These are phyloP conservation scores for Leishmania tropica DNA, from an alignment of 208 protist genomes.

Conservation along the genomic window DNA sequence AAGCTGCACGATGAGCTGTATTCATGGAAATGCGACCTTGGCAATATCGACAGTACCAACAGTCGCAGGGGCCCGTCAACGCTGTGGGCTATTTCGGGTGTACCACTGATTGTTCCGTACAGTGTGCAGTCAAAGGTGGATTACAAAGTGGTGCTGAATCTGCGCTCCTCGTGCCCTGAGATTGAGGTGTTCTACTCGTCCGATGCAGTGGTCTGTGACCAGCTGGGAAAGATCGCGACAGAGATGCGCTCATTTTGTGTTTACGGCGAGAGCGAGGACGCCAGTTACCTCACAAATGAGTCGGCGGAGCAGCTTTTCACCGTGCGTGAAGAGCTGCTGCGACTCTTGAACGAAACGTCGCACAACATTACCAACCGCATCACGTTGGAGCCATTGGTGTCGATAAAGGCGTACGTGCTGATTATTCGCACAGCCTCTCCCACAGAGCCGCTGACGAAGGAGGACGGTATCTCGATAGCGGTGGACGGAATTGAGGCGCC, in stretches of 20 bases:
- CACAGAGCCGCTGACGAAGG: conserved; percentile 72
- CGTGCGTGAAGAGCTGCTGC: conserved; percentile 45
- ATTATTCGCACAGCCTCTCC: conserved; percentile 55
- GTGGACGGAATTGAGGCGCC: conserved; percentile 72
- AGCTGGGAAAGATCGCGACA: conserved; percentile 40
- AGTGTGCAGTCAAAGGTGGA: conserved; percentile 62
- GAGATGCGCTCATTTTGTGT: conserved; percentile 56
- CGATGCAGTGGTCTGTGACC: conserved; percentile 28
- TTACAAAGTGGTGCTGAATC: conserved; percentile 47
- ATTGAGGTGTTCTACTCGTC: conserved; percentile 67
- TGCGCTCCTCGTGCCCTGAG: conserved; percentile 57
- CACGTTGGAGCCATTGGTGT: conserved; percentile 42
- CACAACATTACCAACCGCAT: conserved; percentile 36
- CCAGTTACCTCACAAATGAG: conserved; percentile 27
- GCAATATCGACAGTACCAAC: conserved; percentile 12
- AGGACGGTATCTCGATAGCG: conserved; percentile 77
- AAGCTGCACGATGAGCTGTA: conserved; percentile 88
- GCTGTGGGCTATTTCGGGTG: conserved; percentile 65
- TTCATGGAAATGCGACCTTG: conserved; percentile 60
- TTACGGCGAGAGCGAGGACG: conserved; percentile 44
- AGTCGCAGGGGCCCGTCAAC: conserved; percentile 11
- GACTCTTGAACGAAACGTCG: conserved; percentile 38
- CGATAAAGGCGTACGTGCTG: conserved; percentile 57
- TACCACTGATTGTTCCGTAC: conserved; percentile 84
- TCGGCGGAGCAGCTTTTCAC: conserved; percentile 25